These are phyloP conservation scores for Arthrobotrys iridis DNA, from an alignment of 2,329 filamentous ascomycete species.

Conservation along the genomic window DNA sequence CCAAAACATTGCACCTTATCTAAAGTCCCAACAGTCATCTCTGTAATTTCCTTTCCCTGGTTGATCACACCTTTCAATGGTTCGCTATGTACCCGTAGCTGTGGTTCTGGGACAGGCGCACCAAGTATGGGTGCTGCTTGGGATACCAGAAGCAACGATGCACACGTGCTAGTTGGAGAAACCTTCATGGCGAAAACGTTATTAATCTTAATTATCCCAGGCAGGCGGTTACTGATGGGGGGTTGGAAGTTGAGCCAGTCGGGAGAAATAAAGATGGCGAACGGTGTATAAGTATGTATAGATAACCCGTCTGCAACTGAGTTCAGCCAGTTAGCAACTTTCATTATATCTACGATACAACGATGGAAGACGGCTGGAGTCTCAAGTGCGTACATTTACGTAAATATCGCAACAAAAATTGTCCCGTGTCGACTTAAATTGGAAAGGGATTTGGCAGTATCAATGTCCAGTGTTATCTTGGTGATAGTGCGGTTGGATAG, in stretches of 20 bases:
- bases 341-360: conserved; percentile 1
- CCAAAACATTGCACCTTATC: conserved; percentile 39
- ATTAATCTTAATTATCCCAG: conserved; percentile 21
- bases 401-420: neutral
- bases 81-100: conserved; percentile 33
- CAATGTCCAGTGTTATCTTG: neutral
- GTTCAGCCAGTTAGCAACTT: conserved; percentile 14
- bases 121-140: conserved; percentile 34
- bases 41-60: conserved; percentile 38
- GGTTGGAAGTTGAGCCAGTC: neutral
- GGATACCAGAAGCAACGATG: conserved; percentile 32
- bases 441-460: neutral
- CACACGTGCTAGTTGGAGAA: conserved; percentile 29
- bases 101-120: conserved; percentile 41
- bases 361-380: neutral
- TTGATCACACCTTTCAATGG: conserved; percentile 35
- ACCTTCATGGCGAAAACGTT: conserved; percentile 28
- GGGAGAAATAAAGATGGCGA: conserved; percentile 13
- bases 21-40: conserved; percentile 33
- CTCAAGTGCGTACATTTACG: conserved; percentile 2
- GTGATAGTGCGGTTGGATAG: neutral
- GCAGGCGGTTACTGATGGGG: conserved; percentile 9
- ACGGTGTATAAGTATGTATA: conserved; percentile 8
- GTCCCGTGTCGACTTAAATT: neutral
- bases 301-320: conserved; percentile 9